These are phyloP conservation scores for Pisolithus orientalis DNA, from an alignment of 768 basidiomycete genomes.

Conservation along the genomic window DNA sequence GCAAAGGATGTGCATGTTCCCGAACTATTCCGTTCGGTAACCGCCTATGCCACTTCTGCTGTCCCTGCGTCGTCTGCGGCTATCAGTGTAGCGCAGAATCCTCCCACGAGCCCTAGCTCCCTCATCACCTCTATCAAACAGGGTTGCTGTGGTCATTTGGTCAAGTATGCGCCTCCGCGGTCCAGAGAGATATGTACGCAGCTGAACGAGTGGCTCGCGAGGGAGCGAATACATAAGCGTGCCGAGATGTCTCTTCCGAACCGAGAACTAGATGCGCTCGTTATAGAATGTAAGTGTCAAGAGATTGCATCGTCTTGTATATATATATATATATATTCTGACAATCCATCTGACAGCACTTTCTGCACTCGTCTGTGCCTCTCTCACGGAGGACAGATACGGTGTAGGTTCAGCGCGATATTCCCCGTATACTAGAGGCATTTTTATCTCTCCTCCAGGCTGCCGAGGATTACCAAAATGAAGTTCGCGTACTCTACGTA, in stretches of 20 bases:
- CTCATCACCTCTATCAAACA: conserved; percentile 4
- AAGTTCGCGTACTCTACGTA: conserved; percentile 39
- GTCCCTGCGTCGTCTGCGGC: conserved; percentile 4
- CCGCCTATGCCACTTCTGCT: conserved; percentile 10
- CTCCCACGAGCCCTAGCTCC: not conserved
- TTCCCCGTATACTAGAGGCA: conserved; percentile 75
- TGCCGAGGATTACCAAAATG: conserved; percentile 57
- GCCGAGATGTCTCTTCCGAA: conserved; percentile 55
- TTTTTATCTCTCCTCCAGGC: conserved; percentile 60
- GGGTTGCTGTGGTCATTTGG: conserved; percentile 2
- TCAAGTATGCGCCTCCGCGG: conserved; percentile 26
- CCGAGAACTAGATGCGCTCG: conserved; percentile 54
- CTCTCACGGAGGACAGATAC: conserved; percentile 73
- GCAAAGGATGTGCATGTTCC: conserved; percentile 34
- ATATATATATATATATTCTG: not conserved
- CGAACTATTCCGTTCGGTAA: conserved; percentile 43
- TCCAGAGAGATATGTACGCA: conserved; percentile 18
- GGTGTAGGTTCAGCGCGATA: conserved; percentile 83
- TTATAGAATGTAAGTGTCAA: conserved; percentile 49
- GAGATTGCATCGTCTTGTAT: not conserved
- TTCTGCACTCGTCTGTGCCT: conserved; percentile 60
- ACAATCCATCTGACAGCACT: conserved; percentile 41
- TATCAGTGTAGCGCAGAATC: not conserved
- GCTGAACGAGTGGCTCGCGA: conserved; percentile 48
- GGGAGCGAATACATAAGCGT: conserved; percentile 44